Evolutionary conservation across 768 basidiomycete species (phyloP).

Genomic region (Lactarius quietus): DNA sequence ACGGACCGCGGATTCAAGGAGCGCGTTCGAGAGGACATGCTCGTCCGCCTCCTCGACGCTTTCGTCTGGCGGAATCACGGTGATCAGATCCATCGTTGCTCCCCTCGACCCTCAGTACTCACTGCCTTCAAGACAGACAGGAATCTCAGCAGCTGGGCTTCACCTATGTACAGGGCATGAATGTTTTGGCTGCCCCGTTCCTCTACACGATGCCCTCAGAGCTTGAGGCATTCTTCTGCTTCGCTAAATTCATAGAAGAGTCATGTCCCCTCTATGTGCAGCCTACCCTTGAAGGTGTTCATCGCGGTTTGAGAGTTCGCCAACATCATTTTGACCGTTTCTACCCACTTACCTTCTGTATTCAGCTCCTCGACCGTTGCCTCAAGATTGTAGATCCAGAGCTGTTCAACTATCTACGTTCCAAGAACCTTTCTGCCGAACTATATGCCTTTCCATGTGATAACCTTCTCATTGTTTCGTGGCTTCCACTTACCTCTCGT

Average conservation of each 20-base stretch:
- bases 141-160: constrained; percentile 79
- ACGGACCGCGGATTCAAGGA: constrained; percentile 98
- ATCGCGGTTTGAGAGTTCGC: constrained; percentile 85
- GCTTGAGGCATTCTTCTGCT: constrained; percentile 97
- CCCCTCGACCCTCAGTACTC: constrained; percentile 1
- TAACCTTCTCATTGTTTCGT: constrained; percentile 32
- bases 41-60: constrained; percentile 92
- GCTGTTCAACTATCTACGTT: constrained; percentile 73
- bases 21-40: constrained; percentile 94
- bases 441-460: constrained; percentile 96
- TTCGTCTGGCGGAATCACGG: constrained; percentile 97
- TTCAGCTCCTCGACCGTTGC: constrained; percentile 87
- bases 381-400: constrained; percentile 89
- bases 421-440: constrained; percentile 91
- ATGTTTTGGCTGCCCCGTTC: constrained; percentile 97
- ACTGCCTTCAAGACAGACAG: constrained; percentile 54
- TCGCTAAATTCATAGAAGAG: constrained; percentile 93
- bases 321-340: neutral
- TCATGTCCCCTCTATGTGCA: constrained; percentile 96
- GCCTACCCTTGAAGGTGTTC: constrained; percentile 93
- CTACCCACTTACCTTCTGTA: neutral
- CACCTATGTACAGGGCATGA: constrained; percentile 99
- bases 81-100: constrained; percentile 32
- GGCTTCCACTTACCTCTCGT: constrained; percentile 7
- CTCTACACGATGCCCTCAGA: constrained; percentile 97